These are phyloP conservation scores for Tuber umbilicatum DNA, from an alignment of 495 filamentous ascomycete species.

Conservation along the genomic window DNA sequence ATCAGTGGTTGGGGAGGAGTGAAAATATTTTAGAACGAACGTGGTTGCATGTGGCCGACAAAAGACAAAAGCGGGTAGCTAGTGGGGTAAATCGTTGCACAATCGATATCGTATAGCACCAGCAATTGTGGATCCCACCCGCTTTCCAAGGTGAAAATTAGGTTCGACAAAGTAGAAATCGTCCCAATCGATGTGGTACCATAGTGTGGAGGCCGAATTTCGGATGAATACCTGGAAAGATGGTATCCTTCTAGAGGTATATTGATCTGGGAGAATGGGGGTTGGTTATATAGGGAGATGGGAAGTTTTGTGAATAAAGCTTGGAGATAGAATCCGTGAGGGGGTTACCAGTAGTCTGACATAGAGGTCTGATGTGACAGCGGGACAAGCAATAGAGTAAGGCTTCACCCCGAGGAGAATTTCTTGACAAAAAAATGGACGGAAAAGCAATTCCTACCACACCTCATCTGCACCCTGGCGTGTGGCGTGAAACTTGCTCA, in stretches of 20 bases:
- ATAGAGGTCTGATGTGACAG: neutral
- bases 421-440: neutral
- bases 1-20: neutral
- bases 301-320: neutral
- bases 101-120: neutral
- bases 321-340: neutral
- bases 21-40: neutral
- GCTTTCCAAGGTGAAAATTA: neutral
- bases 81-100: slow-evolving; percentile 1
- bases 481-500: slow-evolving; percentile 37
- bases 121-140: neutral
- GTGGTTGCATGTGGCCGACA: neutral
- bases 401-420: neutral
- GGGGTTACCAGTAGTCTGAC: neutral
- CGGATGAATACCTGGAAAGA: neutral
- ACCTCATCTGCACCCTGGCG: slow-evolving; percentile 32
- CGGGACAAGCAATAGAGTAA: neutral
- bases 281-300: neutral
- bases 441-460: slow-evolving; percentile 7
- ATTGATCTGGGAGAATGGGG: neutral
- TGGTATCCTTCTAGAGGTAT: neutral
- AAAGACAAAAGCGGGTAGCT: neutral
- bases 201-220: neutral
- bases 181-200: neutral
- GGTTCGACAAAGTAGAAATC: neutral